Evolutionary conservation across 169 alveolate genomes (phyloP), one percentile per base, ranked within the genome.

Genomic region (Eimeria praecox): DNA sequence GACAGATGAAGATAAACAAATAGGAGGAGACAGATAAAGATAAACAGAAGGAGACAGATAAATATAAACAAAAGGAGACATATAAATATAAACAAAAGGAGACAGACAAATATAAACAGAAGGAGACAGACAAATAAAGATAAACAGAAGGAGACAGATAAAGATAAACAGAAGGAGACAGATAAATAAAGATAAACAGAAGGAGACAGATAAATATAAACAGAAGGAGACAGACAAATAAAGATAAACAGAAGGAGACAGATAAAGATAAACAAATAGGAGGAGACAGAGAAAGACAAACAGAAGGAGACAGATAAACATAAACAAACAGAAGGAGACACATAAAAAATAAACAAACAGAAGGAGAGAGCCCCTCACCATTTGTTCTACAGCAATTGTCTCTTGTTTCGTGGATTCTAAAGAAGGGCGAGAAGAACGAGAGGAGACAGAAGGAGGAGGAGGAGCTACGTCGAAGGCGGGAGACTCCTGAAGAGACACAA

Each of bases 401-500:
- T 56, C 69, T 27, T 20, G 18, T 16, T 56, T 14, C 27, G n/a
- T 56, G 5, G 30, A 9, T 27, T 5, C 2, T 56, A 5, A 14
- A 5, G 69, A 14, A 5, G 10, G 27, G 69, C n/a, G 18, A 2
- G 69, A 10, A 16, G 69, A 16, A 16, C 30, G 27, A 27, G 69
- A 56, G 27, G 69, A 56, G 27, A 20, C 18, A 16, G 27, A 27
- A 27, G 69, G 69, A 5, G 69, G 69, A 5, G 69, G 69, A 16
- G 69, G 62, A 16, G 52, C 62, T 3, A 44, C 24, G 89, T 27
- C 49, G 9, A 44, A 35, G 89, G 89, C 44, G 2, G 86, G 64
- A 2, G 94, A 89, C 14, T 89, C 49, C 88, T 89, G 18, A 56
- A 20, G n/a, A 56, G n/a, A 56, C 10, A 56, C 69, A 20, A 56